phyloP scores from a whole-genome alignment of 257 asterid genomes.

The Craterostigma plantagineum region DNA sequence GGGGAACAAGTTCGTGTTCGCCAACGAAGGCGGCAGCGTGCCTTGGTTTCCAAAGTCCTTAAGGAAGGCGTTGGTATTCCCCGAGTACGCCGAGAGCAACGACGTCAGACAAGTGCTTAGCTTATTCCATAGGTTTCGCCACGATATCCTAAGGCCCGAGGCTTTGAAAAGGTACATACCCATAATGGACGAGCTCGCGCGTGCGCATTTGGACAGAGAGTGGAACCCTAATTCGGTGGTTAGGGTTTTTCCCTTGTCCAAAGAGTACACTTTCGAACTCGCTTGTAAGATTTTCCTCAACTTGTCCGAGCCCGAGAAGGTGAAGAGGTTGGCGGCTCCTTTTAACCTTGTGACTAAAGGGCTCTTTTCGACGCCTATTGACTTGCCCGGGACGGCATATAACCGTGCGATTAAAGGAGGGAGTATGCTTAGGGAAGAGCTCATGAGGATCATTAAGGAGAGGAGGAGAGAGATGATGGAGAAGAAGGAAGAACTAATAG shows the following conservation, averaged over 20 bases:
- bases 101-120: not conserved
- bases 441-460: slow-evolving; percentile 1
- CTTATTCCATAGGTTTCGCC: slow-evolving; percentile 8
- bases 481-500: slow-evolving; percentile 4
- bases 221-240: slow-evolving; percentile 1
- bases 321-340: slow-evolving; percentile 28
- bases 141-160: slow-evolving; percentile 9
- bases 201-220: slow-evolving; percentile 3
- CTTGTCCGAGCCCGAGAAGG: slow-evolving; percentile 34
- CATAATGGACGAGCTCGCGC: slow-evolving; percentile 9
- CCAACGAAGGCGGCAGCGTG: not conserved
- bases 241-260: slow-evolving; percentile 7
- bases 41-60: not conserved
- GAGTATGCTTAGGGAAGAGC: slow-evolving; percentile 19
- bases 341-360: slow-evolving; percentile 52
- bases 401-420: slow-evolving; percentile 33
- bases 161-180: slow-evolving; percentile 4
- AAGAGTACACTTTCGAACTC: slow-evolving; percentile 2
- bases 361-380: slow-evolving; percentile 32
- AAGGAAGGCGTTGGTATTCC: not conserved
- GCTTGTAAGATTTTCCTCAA: slow-evolving; percentile 16
- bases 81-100: not conserved
- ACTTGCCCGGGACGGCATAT: slow-evolving; percentile 19
- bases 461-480: not conserved
- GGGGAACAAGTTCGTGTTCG: not conserved